Base-by-base conservation (phyloP, 768 basidiomycete species). In the Auriscalpium orientale region DNA sequence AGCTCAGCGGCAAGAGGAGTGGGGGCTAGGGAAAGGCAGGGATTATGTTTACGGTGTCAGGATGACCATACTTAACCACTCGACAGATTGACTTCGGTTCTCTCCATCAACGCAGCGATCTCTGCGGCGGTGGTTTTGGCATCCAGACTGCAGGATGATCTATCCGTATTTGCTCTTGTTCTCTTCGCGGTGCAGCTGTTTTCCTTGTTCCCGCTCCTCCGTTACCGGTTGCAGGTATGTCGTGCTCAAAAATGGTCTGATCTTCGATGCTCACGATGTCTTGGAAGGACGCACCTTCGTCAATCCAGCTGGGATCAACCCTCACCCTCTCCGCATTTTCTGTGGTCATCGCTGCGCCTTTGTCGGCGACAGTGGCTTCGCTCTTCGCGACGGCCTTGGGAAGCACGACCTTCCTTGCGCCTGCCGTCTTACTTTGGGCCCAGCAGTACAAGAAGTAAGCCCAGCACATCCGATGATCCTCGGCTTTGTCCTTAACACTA, bases 121-220 rank as follows among this genome's bases (percentile, higher is more conserved):
- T 94, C 91, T 45, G 90, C 91, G 16, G 91, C 90, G 35, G 89
- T 97, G 47, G 95, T 98, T 54, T 77, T 98, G 59, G 92, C 94
- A 35, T 97, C 94, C 43, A 87, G 95, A 61, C 76, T 98, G 40
- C 74, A 81, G 45, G 84, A 87, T 62, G 89, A 93, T 69, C 69
- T 88, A 47, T 83, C 89, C 22, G 95, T 97, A 21, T 98, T 98
- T 66, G 85, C 91, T 37, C 80, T 98, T 56, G 82, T 91, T 64
- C 75, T 93, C 54, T 89, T 91, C 71, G 83, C 91, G 54, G 83
- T 93, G 56, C 82, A 90, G 64, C 68, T 82, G 15, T 94, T 95
- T 68, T 87, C 88, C n/a, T 72, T 93, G 53, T 90, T 89, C 65
- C 92, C 92, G 16, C 74, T 89, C 62, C 72, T 94, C 58, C 82